Evolutionary conservation across 2,329 filamentous ascomycete genomes (phyloP).

Genomic region (Aspergillus nomiae): DNA sequence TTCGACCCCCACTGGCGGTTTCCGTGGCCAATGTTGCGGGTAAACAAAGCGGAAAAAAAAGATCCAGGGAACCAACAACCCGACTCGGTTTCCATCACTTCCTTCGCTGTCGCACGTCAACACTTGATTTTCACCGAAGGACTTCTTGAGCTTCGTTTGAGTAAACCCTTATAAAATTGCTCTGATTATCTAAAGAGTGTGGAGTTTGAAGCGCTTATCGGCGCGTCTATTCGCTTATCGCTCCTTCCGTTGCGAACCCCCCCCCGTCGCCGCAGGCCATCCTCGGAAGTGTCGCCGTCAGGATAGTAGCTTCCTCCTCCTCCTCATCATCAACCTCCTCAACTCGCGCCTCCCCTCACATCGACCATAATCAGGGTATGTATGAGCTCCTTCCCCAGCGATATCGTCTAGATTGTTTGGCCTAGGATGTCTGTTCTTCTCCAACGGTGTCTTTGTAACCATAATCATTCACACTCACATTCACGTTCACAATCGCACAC

Average conservation of each 20-base stretch:
- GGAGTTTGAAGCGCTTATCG: slow-evolving; percentile 22
- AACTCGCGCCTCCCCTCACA: background rate
- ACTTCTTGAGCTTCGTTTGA: background rate
- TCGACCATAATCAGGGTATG: background rate
- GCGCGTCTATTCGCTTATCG: slow-evolving; percentile 25
- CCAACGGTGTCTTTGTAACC: background rate
- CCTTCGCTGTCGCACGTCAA: background rate
- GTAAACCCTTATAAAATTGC: background rate
- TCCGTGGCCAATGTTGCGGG: slow-evolving; percentile 1
- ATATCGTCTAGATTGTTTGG: background rate
- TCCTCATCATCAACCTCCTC: slow-evolving; percentile 6
- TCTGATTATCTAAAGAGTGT: background rate
- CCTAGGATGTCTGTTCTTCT: background rate
- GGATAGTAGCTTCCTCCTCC: slow-evolving; percentile 6
- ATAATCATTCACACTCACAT: background rate
- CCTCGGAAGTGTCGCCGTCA: slow-evolving; percentile 14
- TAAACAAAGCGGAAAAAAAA: slow-evolving; percentile 3
- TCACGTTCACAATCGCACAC: background rate
- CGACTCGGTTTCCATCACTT: background rate
- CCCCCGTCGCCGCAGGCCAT: slow-evolving; percentile 14
- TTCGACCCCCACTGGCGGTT: background rate
- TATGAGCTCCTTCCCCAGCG: background rate
- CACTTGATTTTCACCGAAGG: background rate
- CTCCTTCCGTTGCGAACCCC: background rate
- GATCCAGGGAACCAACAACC: background rate